These are phyloP conservation scores for Eucalyptus viminalis DNA, from an alignment of 345 rosid species.

Conservation along the genomic window DNA sequence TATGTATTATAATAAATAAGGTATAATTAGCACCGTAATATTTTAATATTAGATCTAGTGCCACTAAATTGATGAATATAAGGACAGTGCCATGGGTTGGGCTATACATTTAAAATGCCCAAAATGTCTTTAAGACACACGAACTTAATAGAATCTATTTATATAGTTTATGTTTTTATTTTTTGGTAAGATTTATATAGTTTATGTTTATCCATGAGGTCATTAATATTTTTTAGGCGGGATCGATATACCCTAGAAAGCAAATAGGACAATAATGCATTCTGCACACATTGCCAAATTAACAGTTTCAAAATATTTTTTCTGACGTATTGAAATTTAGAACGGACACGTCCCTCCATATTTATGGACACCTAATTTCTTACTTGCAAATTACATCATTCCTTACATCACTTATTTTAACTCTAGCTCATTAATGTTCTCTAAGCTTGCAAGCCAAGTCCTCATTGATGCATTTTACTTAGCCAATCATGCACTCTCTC, in stretches of 20 bases:
- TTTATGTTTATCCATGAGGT: background rate
- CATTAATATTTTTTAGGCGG: background rate
- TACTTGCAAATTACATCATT: background rate
- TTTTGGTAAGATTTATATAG: too few species aligned
- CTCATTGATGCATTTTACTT: background rate
- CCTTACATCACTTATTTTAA: background rate
- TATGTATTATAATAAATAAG: background rate
- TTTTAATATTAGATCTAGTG: background rate
- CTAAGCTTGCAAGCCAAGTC: background rate
- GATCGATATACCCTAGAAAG: background rate
- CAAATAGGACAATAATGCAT: background rate
- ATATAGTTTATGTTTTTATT: background rate
- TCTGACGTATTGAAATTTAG: background rate
- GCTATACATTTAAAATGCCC: background rate
- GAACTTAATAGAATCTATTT: background rate
- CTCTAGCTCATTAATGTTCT: background rate
- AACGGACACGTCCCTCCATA: background rate
- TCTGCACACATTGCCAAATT: background rate
- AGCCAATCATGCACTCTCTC: background rate
- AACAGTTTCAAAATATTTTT: background rate
- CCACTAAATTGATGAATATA: background rate
- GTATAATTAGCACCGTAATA: fast-evolving
- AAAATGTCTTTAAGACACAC: background rate
- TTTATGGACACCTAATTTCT: background rate
- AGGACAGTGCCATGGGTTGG: background rate